Conservation (phyloP, 2,329 filamentous ascomycete genomes). For the Penicillium sp. region DNA sequence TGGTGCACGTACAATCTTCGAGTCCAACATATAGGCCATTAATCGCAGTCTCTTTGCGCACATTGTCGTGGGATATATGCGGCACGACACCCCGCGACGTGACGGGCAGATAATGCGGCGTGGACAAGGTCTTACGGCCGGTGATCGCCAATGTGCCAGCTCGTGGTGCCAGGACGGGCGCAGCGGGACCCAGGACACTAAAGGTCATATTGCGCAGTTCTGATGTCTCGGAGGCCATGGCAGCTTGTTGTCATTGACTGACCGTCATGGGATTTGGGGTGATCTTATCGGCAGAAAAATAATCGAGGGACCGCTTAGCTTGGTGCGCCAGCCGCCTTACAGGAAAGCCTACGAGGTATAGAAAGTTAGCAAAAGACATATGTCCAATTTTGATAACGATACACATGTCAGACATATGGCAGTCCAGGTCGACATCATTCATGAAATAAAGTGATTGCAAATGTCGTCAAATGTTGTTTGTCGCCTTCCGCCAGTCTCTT, state of each 20-base stretch:
- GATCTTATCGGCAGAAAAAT: constrained; percentile 23
- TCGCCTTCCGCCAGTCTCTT: too few species aligned
- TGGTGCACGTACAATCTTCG: constrained; percentile 78
- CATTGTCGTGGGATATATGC: constrained; percentile 84
- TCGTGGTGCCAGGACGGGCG: constrained; percentile 53
- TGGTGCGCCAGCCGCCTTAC: neutral
- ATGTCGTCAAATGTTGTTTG: too few species aligned
- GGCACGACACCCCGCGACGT: constrained; percentile 83
- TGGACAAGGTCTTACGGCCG: constrained; percentile 68
- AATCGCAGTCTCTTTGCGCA: constrained; percentile 64
- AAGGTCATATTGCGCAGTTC: constrained; percentile 40
- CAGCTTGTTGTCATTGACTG: constrained; percentile 14
- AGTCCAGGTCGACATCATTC: too few species aligned
- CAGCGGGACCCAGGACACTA: constrained; percentile 32
- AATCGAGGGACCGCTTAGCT: neutral
- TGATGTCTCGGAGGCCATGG: constrained; percentile 31
- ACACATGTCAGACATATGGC: too few species aligned
- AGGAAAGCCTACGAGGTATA: neutral
- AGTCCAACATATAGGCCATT: constrained; percentile 75
- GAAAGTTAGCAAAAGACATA: too few species aligned
- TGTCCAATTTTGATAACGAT: too few species aligned
- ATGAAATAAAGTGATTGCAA: too few species aligned
- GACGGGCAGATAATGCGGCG: constrained; percentile 77
- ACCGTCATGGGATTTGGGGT: constrained; percentile 6
- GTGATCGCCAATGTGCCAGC: constrained; percentile 66